Conservation (phyloP, 768 basidiomycete genomes). For the Harrya chromipes region DNA sequence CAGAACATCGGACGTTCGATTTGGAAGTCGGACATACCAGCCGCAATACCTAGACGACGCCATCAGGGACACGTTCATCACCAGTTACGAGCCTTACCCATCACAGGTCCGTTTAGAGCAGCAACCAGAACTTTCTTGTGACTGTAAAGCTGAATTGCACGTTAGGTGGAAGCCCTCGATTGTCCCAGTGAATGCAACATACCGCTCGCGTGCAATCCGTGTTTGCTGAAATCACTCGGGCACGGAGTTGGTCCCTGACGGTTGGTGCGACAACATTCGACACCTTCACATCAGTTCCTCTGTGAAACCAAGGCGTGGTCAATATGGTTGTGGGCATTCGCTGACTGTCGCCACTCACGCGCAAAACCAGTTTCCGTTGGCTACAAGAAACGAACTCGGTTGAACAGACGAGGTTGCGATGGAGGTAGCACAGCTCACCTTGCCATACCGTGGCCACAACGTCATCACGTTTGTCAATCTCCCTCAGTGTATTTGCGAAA, state of each 20-base stretch:
- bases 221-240: conserved; percentile 47
- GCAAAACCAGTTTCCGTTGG: conserved; percentile 71
- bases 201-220: conserved; percentile 67
- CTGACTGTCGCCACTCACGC: conserved; percentile 45
- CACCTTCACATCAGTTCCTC: conserved; percentile 56
- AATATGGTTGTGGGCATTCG: not conserved
- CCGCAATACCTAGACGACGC: conserved; percentile 52
- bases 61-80: conserved; percentile 4
- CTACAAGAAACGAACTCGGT: conserved; percentile 28
- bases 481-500: conserved; percentile 55
- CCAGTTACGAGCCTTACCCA: conserved; percentile 44
- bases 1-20: not conserved
- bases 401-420: not conserved
- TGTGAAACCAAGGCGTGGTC: conserved; percentile 21
- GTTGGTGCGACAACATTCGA: conserved; percentile 14
- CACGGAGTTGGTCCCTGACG: conserved; percentile 46
- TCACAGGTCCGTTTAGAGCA: conserved; percentile 70
- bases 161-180: not conserved
- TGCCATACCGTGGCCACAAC: conserved; percentile 68
- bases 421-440: conserved; percentile 35
- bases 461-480: conserved; percentile 56
- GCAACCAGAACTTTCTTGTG: conserved; percentile 70
- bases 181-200: conserved; percentile 16
- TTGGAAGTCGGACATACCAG: conserved; percentile 38
- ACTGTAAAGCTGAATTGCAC: conserved; percentile 49